phyloP scores from a whole-genome alignment of 139 green algal species.

The Coelastrella sp. region DNA sequence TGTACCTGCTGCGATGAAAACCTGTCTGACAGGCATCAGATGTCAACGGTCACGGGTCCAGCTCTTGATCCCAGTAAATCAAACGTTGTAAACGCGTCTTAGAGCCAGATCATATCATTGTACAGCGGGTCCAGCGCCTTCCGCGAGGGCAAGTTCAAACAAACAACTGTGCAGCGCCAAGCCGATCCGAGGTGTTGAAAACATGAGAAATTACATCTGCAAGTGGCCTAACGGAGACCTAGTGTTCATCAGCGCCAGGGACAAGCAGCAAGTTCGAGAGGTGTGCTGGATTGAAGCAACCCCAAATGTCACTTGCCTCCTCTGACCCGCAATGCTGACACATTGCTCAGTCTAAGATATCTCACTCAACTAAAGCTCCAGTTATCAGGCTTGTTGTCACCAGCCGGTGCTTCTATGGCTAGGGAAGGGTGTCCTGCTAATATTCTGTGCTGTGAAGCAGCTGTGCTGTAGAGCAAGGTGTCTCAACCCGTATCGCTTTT shows the following conservation, averaged over 20 bases:
- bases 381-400: not conserved
- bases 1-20: no score
- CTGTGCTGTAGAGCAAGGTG: not conserved
- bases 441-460: not conserved
- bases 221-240: slow-evolving; percentile 35
- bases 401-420: not conserved
- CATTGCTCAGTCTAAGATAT: not conserved
- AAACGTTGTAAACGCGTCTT: no score
- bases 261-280: slow-evolving; percentile 30
- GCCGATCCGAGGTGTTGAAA: not conserved
- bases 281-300: not conserved
- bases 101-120: no score
- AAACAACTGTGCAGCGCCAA: no score
- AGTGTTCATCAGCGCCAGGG: not conserved
- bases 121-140: no score
- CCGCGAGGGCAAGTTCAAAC: no score
- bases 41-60: no score
- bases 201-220: slow-evolving; percentile 34
- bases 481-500: no score
- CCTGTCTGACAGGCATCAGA: no score
- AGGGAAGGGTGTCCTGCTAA: not conserved
- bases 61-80: no score
- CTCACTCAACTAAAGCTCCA: not conserved
- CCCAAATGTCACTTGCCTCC: not conserved
- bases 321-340: not conserved